These are phyloP conservation scores for Talaromyces sp. DNA, from an alignment of 2,329 filamentous ascomycete genomes.

Conservation along the genomic window DNA sequence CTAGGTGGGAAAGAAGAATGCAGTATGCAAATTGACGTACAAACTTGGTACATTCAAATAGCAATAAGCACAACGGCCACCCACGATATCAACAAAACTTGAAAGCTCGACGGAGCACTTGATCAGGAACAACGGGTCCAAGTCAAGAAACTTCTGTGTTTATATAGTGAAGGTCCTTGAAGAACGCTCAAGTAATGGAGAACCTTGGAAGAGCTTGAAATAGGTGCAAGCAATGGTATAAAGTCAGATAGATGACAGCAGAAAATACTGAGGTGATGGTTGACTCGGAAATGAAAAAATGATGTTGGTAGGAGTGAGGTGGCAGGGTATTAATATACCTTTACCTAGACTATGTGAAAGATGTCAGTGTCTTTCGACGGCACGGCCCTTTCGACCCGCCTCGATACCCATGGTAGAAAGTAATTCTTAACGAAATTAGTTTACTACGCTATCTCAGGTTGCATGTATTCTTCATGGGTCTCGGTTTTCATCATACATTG, in stretches of 20 bases:
- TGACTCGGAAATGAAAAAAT: no score
- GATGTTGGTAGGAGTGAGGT: no score
- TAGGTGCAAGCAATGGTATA: not conserved
- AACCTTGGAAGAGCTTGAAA: not conserved
- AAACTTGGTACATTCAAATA: not conserved
- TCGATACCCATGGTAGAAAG: not conserved
- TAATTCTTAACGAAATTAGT: not conserved
- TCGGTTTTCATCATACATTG: not conserved
- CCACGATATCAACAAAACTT: not conserved
- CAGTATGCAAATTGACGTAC: not conserved
- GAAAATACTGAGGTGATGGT: not conserved
- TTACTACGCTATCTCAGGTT: not conserved
- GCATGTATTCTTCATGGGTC: not conserved
- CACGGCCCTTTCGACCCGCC: conserved; percentile 4
- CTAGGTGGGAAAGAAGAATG: not conserved
- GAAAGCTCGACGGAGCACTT: not conserved
- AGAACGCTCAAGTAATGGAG: not conserved
- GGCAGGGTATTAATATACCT: no score
- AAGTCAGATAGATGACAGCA: not conserved
- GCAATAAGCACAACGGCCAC: conserved; percentile 10
- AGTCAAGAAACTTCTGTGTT: not conserved
- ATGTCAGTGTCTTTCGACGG: not conserved
- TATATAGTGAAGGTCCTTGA: not conserved
- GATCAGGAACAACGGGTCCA: no score
- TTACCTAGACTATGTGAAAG: not conserved